Evolutionary conservation across 1,284 basidiomycete species (phyloP), one percentile per base, ranked within the genome.

Genomic region (Ustilago sp.): DNA sequence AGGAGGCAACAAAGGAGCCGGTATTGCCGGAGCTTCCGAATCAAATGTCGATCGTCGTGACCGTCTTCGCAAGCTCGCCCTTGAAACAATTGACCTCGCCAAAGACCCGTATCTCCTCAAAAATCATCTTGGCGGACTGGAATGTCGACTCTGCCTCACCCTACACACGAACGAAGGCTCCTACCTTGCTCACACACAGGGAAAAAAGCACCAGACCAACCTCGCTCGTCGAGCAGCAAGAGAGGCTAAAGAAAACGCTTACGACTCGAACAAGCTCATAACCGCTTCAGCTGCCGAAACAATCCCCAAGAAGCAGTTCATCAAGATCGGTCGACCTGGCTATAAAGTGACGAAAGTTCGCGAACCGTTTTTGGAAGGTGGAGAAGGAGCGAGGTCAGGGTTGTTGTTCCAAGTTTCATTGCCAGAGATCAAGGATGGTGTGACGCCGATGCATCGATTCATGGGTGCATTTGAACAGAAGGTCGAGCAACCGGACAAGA

Each of bases 401-500:
- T 92, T 99, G 89, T 92, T 98, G 89, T 97, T 99, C 64, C 95
- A 98, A 82, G 92, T 99, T 1, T 94, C 95, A 86, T 89, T 98
- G 52, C 97, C 96, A 3, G 94, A 98, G 88, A 87, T 87, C 77
- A 97, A 95, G 86, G 88, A 90, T 4, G 94, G 89, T 23, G 93
- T 97, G 53, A 88, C 91, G 52, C 97, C 97, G 38, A 89, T 94
- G 70, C 89, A 95, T 79, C 90, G 97, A 59, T 97, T 98, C 88
- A 99, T 99, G 97, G 94, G 93, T 82, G 93, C 94, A 68, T 99
- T 95, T 91, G 97, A 99, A 88, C 97, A 99, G 88, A 94, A 94
- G 85, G 89, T 93, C 79, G 97, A 99, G 87, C 91, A 92, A 23
- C 94, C 95, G 2, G 97, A 98, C 88, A 92, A 95, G 85, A 93